A percentile compares a stretch with the other conserved stretches of the same genome.
Conservation (phyloP, 305 asterid genomes). For the Fraxinus floribunda region DNA sequence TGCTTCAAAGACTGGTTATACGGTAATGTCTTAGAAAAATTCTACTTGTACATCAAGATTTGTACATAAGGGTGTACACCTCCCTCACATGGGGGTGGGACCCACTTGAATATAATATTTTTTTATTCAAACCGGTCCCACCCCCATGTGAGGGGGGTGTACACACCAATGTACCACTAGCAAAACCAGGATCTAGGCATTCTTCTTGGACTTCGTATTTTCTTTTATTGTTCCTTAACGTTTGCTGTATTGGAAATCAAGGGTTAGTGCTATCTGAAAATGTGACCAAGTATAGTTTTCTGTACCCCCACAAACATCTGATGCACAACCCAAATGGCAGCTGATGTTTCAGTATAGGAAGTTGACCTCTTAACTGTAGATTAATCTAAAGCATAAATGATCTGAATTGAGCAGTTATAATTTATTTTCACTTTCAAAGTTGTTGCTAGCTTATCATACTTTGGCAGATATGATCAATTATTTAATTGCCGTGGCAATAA, state of each 20-base stretch:
- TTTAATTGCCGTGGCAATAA: not conserved
- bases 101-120: no score
- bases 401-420: not conserved
- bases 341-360: not conserved
- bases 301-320: not conserved
- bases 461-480: not conserved
- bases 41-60: no score
- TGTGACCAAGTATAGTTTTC: constrained; percentile 4
- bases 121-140: no score
- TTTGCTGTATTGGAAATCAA: not conserved
- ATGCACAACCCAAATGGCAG: not conserved
- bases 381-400: not conserved
- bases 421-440: not conserved
- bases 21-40: not conserved
- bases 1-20: constrained; percentile 96
- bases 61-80: no score
- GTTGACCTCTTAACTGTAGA: not conserved
- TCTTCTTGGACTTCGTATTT: not conserved
- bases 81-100: no score
- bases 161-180: no score
- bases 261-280: not conserved
- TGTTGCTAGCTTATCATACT: not conserved
- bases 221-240: not conserved
- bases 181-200: not conserved
- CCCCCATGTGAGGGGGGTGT: no score